Evolutionary conservation across 352 stramenopile species (phyloP), one percentile per base, ranked within the genome.

Genomic region (Pythium scleroteichum): DNA sequence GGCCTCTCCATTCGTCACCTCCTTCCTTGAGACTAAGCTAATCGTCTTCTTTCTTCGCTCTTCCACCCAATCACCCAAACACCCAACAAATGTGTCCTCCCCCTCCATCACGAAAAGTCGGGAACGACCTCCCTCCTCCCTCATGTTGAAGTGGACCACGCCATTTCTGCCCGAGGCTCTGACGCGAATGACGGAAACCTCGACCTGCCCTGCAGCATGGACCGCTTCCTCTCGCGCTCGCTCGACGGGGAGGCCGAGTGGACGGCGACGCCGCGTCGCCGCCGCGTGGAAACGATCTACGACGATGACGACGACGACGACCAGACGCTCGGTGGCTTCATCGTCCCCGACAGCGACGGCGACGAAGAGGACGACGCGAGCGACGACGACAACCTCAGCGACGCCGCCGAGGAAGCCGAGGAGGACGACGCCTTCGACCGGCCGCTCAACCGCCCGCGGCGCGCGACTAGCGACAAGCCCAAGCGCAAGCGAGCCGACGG

Each of bases 231-330:
- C 14, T 19, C 50, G 39, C 38, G 6, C 9, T 5, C 23, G 44
- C 22, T 27, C 39, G 72, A 73, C 26, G 53, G 41, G 23, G 76
- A 90, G 51, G 55, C 55, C 2, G 75, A 82, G 55, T 84, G 75
- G 77, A 54, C 69, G 19, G 62, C 68, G 1, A 44, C 39, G 12
- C 41, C n/a, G 2, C 39, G 50, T 7, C 1, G 19, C n/a, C 17
- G 20, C 17, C 53, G 19, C 14, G 27, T 22, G 26, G 24, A 38
- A 6, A 42, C 38, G 19, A 20, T 73, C 2, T 63, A 71, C 3
- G 51, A 62, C 14, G 62, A 46, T 0, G 17, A 53, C 2, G 32
- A 52, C 65, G 60, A 70, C 24, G 46, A 66, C 33, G 61, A 55
- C 14, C 42, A 59, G 6, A 53, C 48, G 3, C 39, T 64, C 13